Conservation (phyloP, 768 basidiomycete species). For the Phaffia australis region DNA sequence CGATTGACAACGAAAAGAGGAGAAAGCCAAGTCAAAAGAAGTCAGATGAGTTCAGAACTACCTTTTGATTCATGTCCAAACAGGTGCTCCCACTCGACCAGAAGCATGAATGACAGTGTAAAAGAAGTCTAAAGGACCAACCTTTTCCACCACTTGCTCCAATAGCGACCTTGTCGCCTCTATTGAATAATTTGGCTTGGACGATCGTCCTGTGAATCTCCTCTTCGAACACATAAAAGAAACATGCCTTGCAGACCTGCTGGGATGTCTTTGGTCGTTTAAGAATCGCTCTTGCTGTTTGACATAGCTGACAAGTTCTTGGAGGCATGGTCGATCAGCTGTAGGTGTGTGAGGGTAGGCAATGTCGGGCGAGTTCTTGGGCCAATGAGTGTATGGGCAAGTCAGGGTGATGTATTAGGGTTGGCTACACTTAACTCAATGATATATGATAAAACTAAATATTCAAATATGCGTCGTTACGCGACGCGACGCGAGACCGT, state of each 20-base stretch:
- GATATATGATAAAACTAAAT: too few relatives aligned
- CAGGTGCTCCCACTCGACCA: not conserved
- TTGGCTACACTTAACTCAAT: too few relatives aligned
- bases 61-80: not conserved
- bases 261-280: conserved; percentile 95
- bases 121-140: conserved; percentile 34
- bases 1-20: not conserved
- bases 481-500: too few relatives aligned
- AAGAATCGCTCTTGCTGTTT: conserved; percentile 66
- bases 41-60: not conserved
- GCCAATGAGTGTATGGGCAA: too few relatives aligned
- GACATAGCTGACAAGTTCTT: conserved; percentile 57
- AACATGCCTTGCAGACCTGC: conserved; percentile 91
- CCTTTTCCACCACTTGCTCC: conserved; percentile 98
- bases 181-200: conserved; percentile 67
- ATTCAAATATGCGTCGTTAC: too few relatives aligned
- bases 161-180: conserved; percentile 87
- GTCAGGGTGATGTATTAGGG: too few relatives aligned
- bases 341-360: too few relatives aligned
- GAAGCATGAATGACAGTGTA: not conserved
- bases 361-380: too few relatives aligned
- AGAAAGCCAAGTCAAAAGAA: not conserved
- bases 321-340: conserved; percentile 8
- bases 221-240: conserved; percentile 94
- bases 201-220: conserved; percentile 95